Percentiles rank a stretch among this genome's conserved stretches.
Evolutionary conservation across 2,329 filamentous ascomycete genomes (phyloP).

Genomic region (Alternaria arborescens): DNA sequence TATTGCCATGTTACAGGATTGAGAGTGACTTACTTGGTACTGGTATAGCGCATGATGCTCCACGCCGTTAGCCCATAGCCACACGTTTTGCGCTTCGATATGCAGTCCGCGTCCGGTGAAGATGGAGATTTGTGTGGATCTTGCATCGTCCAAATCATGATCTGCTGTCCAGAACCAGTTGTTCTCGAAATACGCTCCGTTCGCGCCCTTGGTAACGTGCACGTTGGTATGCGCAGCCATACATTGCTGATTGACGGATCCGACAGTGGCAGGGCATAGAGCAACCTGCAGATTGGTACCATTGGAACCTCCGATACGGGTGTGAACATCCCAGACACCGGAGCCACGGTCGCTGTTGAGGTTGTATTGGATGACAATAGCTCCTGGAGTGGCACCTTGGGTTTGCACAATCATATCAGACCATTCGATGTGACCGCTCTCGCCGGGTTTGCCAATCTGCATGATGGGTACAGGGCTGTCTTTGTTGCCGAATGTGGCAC

Average conservation of each 20-base stretch:
- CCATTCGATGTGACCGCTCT: conserved; percentile 74
- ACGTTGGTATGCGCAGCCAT: conserved; percentile 70
- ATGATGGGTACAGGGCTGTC: conserved; percentile 69
- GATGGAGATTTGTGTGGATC: conserved; percentile 78
- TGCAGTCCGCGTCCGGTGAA: conserved; percentile 87
- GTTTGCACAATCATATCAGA: conserved; percentile 78
- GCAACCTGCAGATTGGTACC: conserved; percentile 81
- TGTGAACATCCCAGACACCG: conserved; percentile 88
- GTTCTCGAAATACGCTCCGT: conserved; percentile 81
- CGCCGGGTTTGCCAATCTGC: conserved; percentile 70
- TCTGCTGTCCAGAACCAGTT: conserved; percentile 91
- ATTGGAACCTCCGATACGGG: conserved; percentile 81
- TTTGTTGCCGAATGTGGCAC: conserved; percentile 60
- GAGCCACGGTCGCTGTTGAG: conserved; percentile 59
- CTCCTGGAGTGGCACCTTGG: conserved; percentile 73
- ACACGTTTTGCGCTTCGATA: conserved; percentile 66
- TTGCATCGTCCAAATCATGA: conserved; percentile 83
- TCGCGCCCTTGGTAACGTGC: conserved; percentile 62
- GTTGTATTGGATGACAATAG: conserved; percentile 78
- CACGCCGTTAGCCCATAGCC: conserved; percentile 72
- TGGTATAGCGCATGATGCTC: conserved; percentile 74
- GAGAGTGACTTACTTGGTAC: conserved; percentile 67
- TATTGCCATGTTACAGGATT: background rate
- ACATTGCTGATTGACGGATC: conserved; percentile 66
- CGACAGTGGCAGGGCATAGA: conserved; percentile 74